A percentile compares a stretch with the other conserved stretches of the same genome.
These are phyloP conservation scores for Ogataea ramenticola DNA, from an alignment of 805 yeast genomes.

Conservation along the genomic window DNA sequence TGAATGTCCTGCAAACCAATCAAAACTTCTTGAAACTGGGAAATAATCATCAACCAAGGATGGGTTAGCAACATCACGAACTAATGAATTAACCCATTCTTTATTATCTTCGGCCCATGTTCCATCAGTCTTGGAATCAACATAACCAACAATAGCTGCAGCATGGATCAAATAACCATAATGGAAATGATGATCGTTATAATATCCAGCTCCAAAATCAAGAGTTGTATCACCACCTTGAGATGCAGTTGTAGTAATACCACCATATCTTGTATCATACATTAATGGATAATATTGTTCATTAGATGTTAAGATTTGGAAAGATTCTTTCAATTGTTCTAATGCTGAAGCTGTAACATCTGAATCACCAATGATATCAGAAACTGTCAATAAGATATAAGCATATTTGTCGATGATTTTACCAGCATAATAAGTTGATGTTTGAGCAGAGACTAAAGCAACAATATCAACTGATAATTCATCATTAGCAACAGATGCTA, in stretches of 20 bases:
- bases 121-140: slow-evolving; percentile 43
- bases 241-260: slow-evolving; percentile 47
- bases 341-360: slow-evolving; percentile 43
- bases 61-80: slow-evolving; percentile 67
- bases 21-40: slow-evolving; percentile 63
- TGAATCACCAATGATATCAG: slow-evolving; percentile 36
- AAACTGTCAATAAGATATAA: slow-evolving; percentile 43
- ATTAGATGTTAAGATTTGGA: slow-evolving; percentile 32
- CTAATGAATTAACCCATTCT: slow-evolving; percentile 47
- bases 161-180: slow-evolving; percentile 53
- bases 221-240: slow-evolving; percentile 35
- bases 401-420: slow-evolving; percentile 52
- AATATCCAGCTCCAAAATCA: slow-evolving; percentile 45
- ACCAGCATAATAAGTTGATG: slow-evolving; percentile 45
- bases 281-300: slow-evolving; percentile 41
- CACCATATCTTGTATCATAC: slow-evolving; percentile 49
- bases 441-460: slow-evolving; percentile 27
- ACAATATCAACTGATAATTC: slow-evolving; percentile 39
- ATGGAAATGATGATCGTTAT: slow-evolving; percentile 54
- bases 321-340: slow-evolving; percentile 38
- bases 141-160: slow-evolving; percentile 52
- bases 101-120: slow-evolving; percentile 44
- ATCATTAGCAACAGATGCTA: slow-evolving; percentile 38
- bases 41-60: slow-evolving; percentile 44
- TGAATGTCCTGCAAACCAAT: slow-evolving; percentile 73